These are phyloP conservation scores for Ophiosphaerella korrae DNA, from an alignment of 2,329 filamentous ascomycete genomes.

Conservation along the genomic window DNA sequence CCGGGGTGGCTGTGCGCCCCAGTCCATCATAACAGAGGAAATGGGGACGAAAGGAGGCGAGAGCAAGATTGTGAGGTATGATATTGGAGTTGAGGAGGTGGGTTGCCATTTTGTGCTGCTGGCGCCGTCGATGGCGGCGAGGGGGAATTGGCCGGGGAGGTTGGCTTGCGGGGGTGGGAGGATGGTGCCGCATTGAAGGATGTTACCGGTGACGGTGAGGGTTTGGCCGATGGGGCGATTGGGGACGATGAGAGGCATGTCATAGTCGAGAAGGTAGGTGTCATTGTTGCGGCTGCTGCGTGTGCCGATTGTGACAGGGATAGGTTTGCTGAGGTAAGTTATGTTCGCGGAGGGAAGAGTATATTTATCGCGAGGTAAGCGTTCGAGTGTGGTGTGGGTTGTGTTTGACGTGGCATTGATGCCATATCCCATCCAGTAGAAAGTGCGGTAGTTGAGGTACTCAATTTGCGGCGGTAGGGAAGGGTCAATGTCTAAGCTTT, in stretches of 20 bases:
- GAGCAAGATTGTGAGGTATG: slow-evolving; percentile 63
- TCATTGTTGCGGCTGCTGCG: slow-evolving; percentile 33
- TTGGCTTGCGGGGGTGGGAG: slow-evolving; percentile 50
- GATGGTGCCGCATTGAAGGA: slow-evolving; percentile 65
- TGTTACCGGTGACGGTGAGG: slow-evolving; percentile 62
- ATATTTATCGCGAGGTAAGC: slow-evolving; percentile 48
- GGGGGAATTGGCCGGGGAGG: slow-evolving; percentile 70
- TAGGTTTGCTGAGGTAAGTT: slow-evolving; percentile 58
- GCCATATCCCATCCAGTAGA: slow-evolving; percentile 70
- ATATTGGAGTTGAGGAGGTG: slow-evolving; percentile 52
- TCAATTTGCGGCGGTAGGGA: slow-evolving; percentile 69
- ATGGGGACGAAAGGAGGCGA: slow-evolving; percentile 48
- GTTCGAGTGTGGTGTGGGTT: slow-evolving; percentile 67
- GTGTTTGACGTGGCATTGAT: slow-evolving; percentile 65
- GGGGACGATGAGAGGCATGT: slow-evolving; percentile 58
- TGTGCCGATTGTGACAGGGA: slow-evolving; percentile 63
- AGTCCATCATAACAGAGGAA: slow-evolving; percentile 62
- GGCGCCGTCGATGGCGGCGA: slow-evolving; percentile 69
- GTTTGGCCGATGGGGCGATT: slow-evolving; percentile 64
- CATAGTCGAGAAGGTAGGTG: slow-evolving; percentile 52
- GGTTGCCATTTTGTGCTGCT: slow-evolving; percentile 72
- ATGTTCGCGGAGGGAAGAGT: slow-evolving; percentile 59
- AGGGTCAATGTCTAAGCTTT: slow-evolving; percentile 67
- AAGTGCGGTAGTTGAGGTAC: slow-evolving; percentile 63
- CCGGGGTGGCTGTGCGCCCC: slow-evolving; percentile 61